Conservation (phyloP, 352 stramenopile genomes). For the Pythium guiyangense region DNA sequence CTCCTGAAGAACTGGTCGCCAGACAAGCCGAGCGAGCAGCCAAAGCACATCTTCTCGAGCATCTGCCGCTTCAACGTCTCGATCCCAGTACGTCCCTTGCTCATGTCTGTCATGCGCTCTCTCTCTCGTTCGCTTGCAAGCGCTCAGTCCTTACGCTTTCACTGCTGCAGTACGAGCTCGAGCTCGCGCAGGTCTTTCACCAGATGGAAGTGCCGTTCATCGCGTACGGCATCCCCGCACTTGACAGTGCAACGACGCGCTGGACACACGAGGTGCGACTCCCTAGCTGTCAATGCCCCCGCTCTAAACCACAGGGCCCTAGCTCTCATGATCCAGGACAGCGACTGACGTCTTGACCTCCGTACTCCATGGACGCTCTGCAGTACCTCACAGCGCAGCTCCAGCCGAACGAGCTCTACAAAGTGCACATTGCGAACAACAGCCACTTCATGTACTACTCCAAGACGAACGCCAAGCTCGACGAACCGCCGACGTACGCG, state of each 20-base stretch:
- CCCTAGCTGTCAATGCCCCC: too few species aligned
- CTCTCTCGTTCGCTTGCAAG: not conserved
- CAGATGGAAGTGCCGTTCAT: slow-evolving; percentile 94
- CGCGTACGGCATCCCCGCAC: slow-evolving; percentile 86
- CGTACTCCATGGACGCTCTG: too few species aligned
- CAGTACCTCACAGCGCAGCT: slow-evolving; percentile 54
- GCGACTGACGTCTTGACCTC: too few species aligned
- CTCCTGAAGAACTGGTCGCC: slow-evolving; percentile 83
- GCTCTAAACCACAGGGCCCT: not conserved
- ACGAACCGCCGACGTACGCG: slow-evolving; percentile 39
- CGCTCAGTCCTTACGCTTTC: not conserved
- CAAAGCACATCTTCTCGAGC: slow-evolving; percentile 39
- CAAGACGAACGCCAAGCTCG: slow-evolving; percentile 26
- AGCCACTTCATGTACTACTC: slow-evolving; percentile 96
- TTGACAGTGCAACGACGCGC: slow-evolving; percentile 52
- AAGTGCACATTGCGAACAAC: slow-evolving; percentile 67
- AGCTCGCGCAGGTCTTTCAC: slow-evolving; percentile 86
- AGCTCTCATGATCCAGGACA: not conserved
- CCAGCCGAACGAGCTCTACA: slow-evolving; percentile 30
- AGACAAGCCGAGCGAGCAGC: slow-evolving; percentile 32
- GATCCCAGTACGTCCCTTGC: slow-evolving; percentile 23
- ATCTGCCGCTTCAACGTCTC: slow-evolving; percentile 69
- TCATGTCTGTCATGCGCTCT: too few species aligned
- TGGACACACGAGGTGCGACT: slow-evolving; percentile 76
- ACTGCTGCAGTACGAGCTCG: slow-evolving; percentile 65